Percentiles rank a stretch among this genome's conserved stretches.
Evolutionary conservation across 176 grass and related monocot genomes (phyloP).

Genomic region (Eragrostis nindensis): DNA sequence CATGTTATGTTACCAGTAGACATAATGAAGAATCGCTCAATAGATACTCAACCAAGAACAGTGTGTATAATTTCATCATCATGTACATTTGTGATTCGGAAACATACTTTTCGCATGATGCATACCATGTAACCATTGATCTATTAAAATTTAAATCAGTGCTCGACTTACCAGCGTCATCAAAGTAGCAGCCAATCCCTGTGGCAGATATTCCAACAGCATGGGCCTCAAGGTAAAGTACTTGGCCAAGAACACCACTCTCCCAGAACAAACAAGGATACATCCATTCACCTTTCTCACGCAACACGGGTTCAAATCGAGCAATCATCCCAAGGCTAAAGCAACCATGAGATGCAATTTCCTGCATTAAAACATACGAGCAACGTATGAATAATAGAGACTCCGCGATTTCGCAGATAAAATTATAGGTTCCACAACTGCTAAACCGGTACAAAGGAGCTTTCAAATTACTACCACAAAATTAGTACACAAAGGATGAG

Average conservation of each 20-base stretch:
- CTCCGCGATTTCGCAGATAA: neutral
- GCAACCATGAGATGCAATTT: conserved; percentile 94
- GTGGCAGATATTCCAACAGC: conserved; percentile 93
- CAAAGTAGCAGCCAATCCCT: conserved; percentile 98
- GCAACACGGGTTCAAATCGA: conserved; percentile 70
- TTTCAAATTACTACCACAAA: neutral
- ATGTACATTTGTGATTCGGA: neutral
- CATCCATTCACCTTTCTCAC: conserved; percentile 87
- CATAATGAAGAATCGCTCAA: neutral
- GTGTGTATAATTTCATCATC: neutral
- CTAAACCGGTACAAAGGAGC: neutral
- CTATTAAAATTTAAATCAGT: conserved; percentile 12
- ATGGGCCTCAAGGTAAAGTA: conserved; percentile 96
- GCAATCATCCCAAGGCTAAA: conserved; percentile 98
- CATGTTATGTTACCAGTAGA: neutral
- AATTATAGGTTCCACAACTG: neutral
- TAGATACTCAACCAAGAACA: neutral
- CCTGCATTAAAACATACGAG: conserved; percentile 49
- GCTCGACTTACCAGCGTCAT: conserved; percentile 74
- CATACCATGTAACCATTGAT: neutral
- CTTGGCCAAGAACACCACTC: conserved; percentile 89
- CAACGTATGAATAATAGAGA: conserved; percentile 4
- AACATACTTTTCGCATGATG: neutral
- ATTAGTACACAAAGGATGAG: neutral
- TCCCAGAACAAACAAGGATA: conserved; percentile 98